These are phyloP conservation scores for Dunaliella primolecta DNA, from an alignment of 139 green algal genomes.

Conservation along the genomic window DNA sequence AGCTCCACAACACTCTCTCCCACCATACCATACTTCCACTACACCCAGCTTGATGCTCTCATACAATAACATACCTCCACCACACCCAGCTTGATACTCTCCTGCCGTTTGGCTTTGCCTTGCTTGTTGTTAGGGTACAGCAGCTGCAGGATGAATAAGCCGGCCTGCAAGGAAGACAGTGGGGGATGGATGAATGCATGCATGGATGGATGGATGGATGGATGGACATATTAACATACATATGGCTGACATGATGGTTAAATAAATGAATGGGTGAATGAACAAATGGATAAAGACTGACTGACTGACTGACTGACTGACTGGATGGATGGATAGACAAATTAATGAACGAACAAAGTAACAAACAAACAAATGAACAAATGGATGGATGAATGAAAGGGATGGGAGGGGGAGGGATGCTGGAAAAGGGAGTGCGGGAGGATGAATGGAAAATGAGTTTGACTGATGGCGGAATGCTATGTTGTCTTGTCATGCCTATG, in stretches of 20 bases:
- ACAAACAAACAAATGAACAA: no score
- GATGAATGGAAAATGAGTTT: no score
- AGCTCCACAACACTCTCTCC: no score
- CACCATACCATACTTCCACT: no score
- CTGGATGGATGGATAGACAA: neutral
- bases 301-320: neutral
- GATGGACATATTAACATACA: no score
- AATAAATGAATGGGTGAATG: neutral
- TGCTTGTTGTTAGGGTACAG: slow-evolving; percentile 40
- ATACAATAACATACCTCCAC: slow-evolving; percentile 25
- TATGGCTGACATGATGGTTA: neutral
- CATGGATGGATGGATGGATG: no score
- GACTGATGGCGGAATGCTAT: no score
- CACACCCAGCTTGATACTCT: slow-evolving; percentile 32
- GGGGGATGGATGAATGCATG: no score
- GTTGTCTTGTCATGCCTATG: no score
- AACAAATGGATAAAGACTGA: neutral
- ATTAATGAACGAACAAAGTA: neutral
- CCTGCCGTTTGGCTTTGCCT: slow-evolving; percentile 36
- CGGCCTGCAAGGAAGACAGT: slow-evolving; percentile 29
- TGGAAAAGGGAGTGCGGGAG: no score
- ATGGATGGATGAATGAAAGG: no score
- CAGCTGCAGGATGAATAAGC: slow-evolving; percentile 39
- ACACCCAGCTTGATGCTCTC: neutral
- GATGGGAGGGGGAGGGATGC: no score